phyloP scores from a whole-genome alignment of 2,329 filamentous ascomycete species.

The Hyphodiscus sp. region DNA sequence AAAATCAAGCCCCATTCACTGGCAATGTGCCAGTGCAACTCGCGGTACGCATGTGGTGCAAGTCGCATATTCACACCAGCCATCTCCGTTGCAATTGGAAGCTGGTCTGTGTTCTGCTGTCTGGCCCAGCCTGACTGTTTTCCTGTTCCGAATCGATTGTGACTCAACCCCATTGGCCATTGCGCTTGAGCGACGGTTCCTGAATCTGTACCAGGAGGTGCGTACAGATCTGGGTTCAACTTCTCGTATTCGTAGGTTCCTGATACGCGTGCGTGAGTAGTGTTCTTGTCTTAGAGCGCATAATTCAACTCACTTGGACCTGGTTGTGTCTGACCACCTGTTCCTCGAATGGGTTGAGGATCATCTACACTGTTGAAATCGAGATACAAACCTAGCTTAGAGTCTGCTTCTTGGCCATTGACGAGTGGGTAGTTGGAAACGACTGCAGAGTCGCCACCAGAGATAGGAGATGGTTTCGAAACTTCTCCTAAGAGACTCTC shows the following conservation, averaged over 20 bases:
- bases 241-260: conserved; percentile 59
- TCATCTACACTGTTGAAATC: conserved; percentile 45
- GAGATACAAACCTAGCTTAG: conserved; percentile 38
- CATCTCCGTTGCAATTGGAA: conserved; percentile 60
- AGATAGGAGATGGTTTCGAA: conserved; percentile 32
- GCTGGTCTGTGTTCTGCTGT: conserved; percentile 62
- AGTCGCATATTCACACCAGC: conserved; percentile 76
- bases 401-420: conserved; percentile 43
- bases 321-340: conserved; percentile 42
- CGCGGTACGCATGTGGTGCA: conserved; percentile 64
- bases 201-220: conserved; percentile 69
- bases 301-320: conserved; percentile 49
- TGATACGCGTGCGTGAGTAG: neutral
- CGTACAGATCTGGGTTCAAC: conserved; percentile 65
- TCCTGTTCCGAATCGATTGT: conserved; percentile 44
- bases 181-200: conserved; percentile 65
- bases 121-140: conserved; percentile 67
- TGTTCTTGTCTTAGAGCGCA: conserved; percentile 43
- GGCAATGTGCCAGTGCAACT: conserved; percentile 77
- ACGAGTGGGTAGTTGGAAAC: conserved; percentile 38
- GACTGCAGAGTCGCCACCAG: conserved; percentile 34
- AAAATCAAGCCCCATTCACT: conserved; percentile 74
- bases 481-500: conserved; percentile 36
- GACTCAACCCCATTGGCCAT: conserved; percentile 45
- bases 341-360: conserved; percentile 50